These are phyloP conservation scores for Pachysolen tannophilus DNA, from an alignment of 805 yeast species.

Conservation along the genomic window DNA sequence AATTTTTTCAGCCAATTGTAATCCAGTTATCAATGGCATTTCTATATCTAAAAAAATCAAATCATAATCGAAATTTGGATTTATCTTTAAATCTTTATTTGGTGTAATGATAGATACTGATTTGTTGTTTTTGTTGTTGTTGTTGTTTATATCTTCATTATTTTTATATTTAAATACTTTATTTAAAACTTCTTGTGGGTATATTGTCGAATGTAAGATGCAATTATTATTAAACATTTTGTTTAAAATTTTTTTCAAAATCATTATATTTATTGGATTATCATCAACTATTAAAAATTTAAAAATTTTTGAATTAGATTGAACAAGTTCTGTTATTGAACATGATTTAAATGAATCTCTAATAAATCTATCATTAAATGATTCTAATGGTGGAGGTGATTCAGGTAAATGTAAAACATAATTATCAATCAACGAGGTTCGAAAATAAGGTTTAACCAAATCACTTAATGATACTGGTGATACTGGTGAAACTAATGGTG, in stretches of 20 bases:
- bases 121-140: too few species aligned
- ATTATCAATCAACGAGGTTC: too few species aligned
- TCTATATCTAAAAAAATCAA: slow-evolving; percentile 34
- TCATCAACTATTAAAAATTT: slow-evolving; percentile 28
- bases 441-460: too few species aligned
- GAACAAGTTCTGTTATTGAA: too few species aligned
- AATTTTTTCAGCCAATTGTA: slow-evolving; percentile 24
- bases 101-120: too few species aligned
- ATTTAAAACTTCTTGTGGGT: slow-evolving; percentile 15
- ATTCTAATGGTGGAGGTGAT: too few species aligned
- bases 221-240: slow-evolving; percentile 30
- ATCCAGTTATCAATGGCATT: slow-evolving; percentile 35
- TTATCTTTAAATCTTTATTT: background rate
- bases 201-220: slow-evolving; percentile 21
- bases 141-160: slow-evolving; percentile 1
- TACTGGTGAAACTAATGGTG: too few species aligned
- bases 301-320: too few species aligned
- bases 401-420: too few species aligned
- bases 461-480: too few species aligned
- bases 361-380: too few species aligned
- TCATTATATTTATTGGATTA: slow-evolving; percentile 30
- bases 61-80: slow-evolving; percentile 16
- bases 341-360: too few species aligned
- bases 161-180: slow-evolving; percentile 8
- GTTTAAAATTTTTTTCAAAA: slow-evolving; percentile 23